Evolutionary conservation across 139 green algal genomes (phyloP).

Genomic region (Chlamydomonas urium): DNA sequence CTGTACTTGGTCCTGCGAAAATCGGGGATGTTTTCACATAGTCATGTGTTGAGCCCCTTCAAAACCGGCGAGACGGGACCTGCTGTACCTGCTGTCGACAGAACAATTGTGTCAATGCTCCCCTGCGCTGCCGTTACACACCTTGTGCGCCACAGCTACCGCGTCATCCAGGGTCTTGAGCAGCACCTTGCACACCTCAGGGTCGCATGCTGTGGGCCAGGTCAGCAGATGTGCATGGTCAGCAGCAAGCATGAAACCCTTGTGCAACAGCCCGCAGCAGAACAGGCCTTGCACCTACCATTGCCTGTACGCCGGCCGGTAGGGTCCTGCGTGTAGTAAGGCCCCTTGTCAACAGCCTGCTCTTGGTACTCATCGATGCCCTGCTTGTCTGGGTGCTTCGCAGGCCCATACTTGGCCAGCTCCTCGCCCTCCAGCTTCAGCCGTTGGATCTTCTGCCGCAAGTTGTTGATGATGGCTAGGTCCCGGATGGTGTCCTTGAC

Average conservation of each 20-base stretch:
- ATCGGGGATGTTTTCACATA: no score
- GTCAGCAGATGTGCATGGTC: neutral
- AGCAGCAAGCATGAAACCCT: slow-evolving; percentile 7
- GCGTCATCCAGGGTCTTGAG: slow-evolving; percentile 57
- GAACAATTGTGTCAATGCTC: no score
- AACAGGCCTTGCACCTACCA: no score
- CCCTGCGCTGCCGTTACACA: no score
- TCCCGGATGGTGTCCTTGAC: slow-evolving; percentile 48
- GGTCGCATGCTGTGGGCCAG: slow-evolving; percentile 50
- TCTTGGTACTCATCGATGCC: slow-evolving; percentile 75
- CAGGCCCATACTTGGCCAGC: slow-evolving; percentile 69
- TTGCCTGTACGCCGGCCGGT: slow-evolving; percentile 69
- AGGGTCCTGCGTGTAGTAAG: slow-evolving; percentile 67
- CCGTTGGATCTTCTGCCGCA: slow-evolving; percentile 60
- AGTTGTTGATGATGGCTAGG: slow-evolving; percentile 65
- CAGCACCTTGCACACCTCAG: slow-evolving; percentile 52
- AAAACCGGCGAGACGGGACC: no score
- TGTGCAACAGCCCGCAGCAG: no score
- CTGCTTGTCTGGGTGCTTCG: slow-evolving; percentile 69
- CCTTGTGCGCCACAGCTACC: slow-evolving; percentile 44
- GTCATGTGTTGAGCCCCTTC: no score
- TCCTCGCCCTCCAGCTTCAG: slow-evolving; percentile 75
- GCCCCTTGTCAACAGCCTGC: slow-evolving; percentile 44
- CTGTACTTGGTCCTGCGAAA: slow-evolving; percentile 44
- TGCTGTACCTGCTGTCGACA: no score